Base-by-base conservation (phyloP, 176 grass and related monocot genomes). In the Alopecurus myosuroides region DNA sequence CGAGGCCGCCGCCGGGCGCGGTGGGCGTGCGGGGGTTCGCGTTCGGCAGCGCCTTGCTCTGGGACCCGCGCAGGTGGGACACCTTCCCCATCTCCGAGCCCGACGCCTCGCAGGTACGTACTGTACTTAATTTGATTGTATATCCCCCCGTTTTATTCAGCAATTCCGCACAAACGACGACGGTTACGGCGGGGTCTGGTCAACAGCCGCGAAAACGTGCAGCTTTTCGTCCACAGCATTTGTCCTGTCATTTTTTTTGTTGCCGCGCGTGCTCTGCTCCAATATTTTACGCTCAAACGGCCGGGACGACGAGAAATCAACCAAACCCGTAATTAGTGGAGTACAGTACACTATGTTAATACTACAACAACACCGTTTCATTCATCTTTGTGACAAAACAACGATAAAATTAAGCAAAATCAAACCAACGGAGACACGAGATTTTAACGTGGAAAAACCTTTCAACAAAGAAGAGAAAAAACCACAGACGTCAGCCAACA, bases 81-180 rank as follows among this genome's bases (percentile, higher is more conserved):
- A 86, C 84, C 19, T 86, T 86, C 53, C 94, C 94, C 25, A 86
- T 81, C 51, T 80, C 86, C 30, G 77, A 91, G 70, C 94, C 91
- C 9, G 94, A 95, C 66, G 86, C 67, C 22, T 93, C 94, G 0
- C 86, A 94, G 92, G 70, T 74, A 22, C 15, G 88, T 93, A 9
- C 56, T 3, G 53, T 57, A 12, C 3, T 8, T 20, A 13, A 40
- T 15, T 31, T 41, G 6, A 37, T 70, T 8, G 33, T 13, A n/a
- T 11, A 10, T 42, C 3, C 34, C 23, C 40, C 1, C 7, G 26
- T 46, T 45, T 72, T 46, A 17, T 0, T 46, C 70, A 3, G 42
- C 3, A 0, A 29, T 20, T 31, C 15, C 41, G 14, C 41, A 4
- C 70, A 18, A 14, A 46, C 40, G 40, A 17, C 69, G 69, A 45